These are phyloP conservation scores for Emergomyces pasteurianus DNA, from an alignment of 2,329 filamentous ascomycete species.

Conservation along the genomic window DNA sequence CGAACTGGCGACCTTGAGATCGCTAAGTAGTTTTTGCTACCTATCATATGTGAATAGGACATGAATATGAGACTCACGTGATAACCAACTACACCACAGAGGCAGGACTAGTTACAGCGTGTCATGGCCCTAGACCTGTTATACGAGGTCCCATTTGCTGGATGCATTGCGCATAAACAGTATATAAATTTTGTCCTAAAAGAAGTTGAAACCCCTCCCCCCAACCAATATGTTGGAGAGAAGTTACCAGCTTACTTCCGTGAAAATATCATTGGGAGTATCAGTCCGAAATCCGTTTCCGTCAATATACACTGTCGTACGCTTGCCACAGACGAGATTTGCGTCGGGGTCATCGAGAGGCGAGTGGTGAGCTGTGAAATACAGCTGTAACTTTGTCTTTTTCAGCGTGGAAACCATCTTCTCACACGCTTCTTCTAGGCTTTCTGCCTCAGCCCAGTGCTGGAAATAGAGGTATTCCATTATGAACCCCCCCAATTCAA, in stretches of 20 bases:
- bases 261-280: background rate
- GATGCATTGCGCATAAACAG: no score
- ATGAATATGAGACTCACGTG: slow-evolving; percentile 4
- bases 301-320: background rate
- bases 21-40: slow-evolving; percentile 3
- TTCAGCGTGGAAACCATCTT: background rate
- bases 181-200: no score
- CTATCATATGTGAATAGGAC: slow-evolving; percentile 2
- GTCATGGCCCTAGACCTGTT: background rate
- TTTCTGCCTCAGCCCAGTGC: background rate
- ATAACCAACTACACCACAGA: slow-evolving; percentile 4
- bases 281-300: background rate
- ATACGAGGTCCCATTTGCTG: no score
- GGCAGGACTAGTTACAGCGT: background rate
- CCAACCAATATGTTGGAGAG: no score
- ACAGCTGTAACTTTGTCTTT: background rate
- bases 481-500: background rate
- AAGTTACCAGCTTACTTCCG: no score
- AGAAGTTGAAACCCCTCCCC: no score
- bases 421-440: background rate
- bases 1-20: slow-evolving; percentile 4
- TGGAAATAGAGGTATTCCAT: background rate
- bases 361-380: background rate
- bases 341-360: background rate
- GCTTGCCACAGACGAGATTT: background rate